Percentiles rank a stretch among this genome's conserved stretches.
Conservation (phyloP, 1,284 basidiomycete genomes). For the Xanthoconium separans region DNA sequence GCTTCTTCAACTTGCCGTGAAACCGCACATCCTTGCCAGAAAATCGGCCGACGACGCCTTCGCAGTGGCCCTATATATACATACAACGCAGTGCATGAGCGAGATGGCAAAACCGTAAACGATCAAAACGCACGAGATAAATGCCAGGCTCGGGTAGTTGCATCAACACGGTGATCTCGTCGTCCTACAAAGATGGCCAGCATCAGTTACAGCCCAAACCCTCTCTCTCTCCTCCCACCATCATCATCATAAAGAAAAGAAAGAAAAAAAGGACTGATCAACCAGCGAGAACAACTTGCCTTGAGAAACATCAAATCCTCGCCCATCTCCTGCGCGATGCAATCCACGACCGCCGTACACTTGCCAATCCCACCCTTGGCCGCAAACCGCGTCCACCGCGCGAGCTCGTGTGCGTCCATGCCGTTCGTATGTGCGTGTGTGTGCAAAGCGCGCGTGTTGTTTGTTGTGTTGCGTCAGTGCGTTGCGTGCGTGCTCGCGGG, state of each 20-base stretch:
- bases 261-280: too few relatives aligned
- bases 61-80: conserved; percentile 70
- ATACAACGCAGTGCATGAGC: conserved; percentile 1
- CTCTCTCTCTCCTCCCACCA: too few relatives aligned
- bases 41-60: conserved; percentile 89
- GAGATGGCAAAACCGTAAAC: neutral
- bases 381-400: conserved; percentile 79
- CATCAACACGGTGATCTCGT: conserved; percentile 80
- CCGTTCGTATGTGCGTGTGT: neutral
- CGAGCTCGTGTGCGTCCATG: conserved; percentile 73
- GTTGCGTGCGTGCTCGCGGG: too few relatives aligned
- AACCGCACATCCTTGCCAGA: conserved; percentile 68
- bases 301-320: conserved; percentile 86
- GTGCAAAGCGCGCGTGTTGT: too few relatives aligned
- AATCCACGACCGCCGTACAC: conserved; percentile 71
- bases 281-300: too few relatives aligned
- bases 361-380: conserved; percentile 79
- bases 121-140: conserved; percentile 54
- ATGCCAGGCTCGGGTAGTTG: conserved; percentile 59
- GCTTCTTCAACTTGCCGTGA: conserved; percentile 75
- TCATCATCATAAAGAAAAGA: too few relatives aligned
- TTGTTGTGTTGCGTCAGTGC: too few relatives aligned
- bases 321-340: conserved; percentile 71
- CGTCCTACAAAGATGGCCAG: conserved; percentile 49
- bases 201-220: neutral